phyloP scores from a whole-genome alignment of 495 filamentous ascomycete species.

The Penicillium mononematosum region DNA sequence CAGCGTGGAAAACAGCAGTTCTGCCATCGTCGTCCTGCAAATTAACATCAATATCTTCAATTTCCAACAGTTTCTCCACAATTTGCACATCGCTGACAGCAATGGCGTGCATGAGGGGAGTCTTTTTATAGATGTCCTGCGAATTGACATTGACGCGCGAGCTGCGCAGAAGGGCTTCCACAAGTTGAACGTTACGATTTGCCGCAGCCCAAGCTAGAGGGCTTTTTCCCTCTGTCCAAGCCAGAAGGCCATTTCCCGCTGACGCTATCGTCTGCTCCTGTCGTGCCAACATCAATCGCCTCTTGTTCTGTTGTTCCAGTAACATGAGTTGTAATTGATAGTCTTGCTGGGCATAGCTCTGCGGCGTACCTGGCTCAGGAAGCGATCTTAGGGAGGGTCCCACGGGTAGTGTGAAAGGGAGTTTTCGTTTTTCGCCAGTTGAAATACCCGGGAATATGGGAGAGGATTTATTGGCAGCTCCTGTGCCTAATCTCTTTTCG shows the following conservation, averaged over 20 bases:
- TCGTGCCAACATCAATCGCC: constrained; percentile 90
- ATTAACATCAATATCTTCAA: neutral
- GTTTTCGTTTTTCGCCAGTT: constrained; percentile 1
- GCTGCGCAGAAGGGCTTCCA: neutral
- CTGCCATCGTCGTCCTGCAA: neutral
- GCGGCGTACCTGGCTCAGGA: neutral
- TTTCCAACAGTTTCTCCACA: neutral
- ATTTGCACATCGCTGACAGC: neutral
- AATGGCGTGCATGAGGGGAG: neutral
- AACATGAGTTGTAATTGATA: constrained; percentile 99
- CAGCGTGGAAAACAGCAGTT: neutral
- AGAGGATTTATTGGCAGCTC: neutral
- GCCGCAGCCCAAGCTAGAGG: neutral
- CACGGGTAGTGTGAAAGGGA: neutral
- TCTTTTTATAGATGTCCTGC: neutral
- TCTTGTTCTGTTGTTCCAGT: constrained; percentile 97
- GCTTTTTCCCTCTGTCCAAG: neutral
- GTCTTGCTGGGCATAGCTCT: constrained; percentile 88
- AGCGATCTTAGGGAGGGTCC: neutral
- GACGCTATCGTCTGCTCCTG: constrained; percentile 63
- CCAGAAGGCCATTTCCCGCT: neutral
- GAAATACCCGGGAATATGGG: neutral
- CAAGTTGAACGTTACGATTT: neutral
- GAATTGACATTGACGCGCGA: constrained; percentile 1
- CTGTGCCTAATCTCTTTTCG: neutral